phyloP scores from a whole-genome alignment of 1,284 basidiomycete genomes.

The Fomitopsis pinicola region DNA sequence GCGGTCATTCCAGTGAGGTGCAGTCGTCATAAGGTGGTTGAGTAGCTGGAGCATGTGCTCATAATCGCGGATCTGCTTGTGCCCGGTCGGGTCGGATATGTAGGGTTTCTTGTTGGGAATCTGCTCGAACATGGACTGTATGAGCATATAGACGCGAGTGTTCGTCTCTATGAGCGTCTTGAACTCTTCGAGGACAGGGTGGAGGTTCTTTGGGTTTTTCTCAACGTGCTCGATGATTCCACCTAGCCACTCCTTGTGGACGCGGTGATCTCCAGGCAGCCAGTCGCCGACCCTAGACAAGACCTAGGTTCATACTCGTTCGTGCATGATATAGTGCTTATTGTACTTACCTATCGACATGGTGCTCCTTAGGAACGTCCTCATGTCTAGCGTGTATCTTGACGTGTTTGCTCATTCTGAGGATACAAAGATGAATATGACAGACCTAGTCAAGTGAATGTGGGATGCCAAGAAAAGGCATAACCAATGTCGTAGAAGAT shows the following conservation, averaged over 20 bases:
- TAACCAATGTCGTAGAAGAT: too few species aligned
- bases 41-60: conserved; percentile 39
- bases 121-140: conserved; percentile 34
- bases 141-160: conserved; percentile 34
- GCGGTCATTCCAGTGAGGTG: conserved; percentile 28
- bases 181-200: conserved; percentile 34
- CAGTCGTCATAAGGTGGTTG: conserved; percentile 36
- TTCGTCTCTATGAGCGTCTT: conserved; percentile 33
- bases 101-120: conserved; percentile 16
- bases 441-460: too few species aligned
- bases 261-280: conserved; percentile 9
- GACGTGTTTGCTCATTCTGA: too few species aligned
- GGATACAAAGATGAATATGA: too few species aligned
- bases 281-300: conserved; percentile 8
- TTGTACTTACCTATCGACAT: too few species aligned
- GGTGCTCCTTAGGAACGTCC: too few species aligned
- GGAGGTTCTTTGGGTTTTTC: conserved; percentile 1
- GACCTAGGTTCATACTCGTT: neutral
- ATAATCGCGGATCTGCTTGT: conserved; percentile 35
- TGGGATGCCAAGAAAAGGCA: too few species aligned
- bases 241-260: conserved; percentile 8
- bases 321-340: too few species aligned
- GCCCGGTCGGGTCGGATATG: conserved; percentile 6
- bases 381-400: too few species aligned
- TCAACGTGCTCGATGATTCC: conserved; percentile 11